phyloP scores from a whole-genome alignment of 768 basidiomycete species.

The Russula brevipes region DNA sequence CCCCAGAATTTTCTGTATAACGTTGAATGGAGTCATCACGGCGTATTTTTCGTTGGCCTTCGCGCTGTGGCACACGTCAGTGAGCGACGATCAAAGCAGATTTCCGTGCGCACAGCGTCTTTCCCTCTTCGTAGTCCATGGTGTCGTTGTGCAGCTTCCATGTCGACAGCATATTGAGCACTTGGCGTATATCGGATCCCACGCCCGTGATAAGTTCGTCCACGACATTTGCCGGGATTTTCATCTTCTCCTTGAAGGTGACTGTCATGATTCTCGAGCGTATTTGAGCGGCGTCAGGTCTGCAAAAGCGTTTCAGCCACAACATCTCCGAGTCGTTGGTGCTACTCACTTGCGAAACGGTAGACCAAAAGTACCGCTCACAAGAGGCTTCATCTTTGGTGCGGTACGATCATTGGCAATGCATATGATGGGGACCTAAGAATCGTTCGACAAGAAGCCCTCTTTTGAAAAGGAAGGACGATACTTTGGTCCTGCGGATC shows the following conservation, averaged over 20 bases:
- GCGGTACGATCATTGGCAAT: slow-evolving; percentile 88
- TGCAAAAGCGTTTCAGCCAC: slow-evolving; percentile 30
- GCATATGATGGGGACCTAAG: slow-evolving; percentile 91
- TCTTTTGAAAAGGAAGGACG: not conserved
- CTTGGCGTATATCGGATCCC: slow-evolving; percentile 95
- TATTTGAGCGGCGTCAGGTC: slow-evolving; percentile 70
- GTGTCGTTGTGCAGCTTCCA: slow-evolving; percentile 80
- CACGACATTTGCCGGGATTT: slow-evolving; percentile 83
- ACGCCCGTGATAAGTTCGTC: slow-evolving; percentile 87
- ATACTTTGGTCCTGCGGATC: slow-evolving; percentile 88
- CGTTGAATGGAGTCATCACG: slow-evolving; percentile 87
- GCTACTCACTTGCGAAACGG: slow-evolving; percentile 65
- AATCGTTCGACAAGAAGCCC: not conserved
- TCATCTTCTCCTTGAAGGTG: slow-evolving; percentile 89
- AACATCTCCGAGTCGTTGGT: not conserved
- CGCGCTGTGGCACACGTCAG: slow-evolving; percentile 30
- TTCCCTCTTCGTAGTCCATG: slow-evolving; percentile 91
- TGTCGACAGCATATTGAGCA: slow-evolving; percentile 96
- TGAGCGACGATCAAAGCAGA: not conserved
- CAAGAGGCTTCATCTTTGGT: slow-evolving; percentile 89
- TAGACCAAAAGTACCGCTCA: slow-evolving; percentile 64
- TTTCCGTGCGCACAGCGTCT: slow-evolving; percentile 64
- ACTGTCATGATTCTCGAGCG: slow-evolving; percentile 88
- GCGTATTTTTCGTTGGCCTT: slow-evolving; percentile 91
- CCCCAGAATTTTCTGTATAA: slow-evolving; percentile 83